Base-by-base conservation (phyloP, 345 rosid species). In the Salix purpurea region DNA sequence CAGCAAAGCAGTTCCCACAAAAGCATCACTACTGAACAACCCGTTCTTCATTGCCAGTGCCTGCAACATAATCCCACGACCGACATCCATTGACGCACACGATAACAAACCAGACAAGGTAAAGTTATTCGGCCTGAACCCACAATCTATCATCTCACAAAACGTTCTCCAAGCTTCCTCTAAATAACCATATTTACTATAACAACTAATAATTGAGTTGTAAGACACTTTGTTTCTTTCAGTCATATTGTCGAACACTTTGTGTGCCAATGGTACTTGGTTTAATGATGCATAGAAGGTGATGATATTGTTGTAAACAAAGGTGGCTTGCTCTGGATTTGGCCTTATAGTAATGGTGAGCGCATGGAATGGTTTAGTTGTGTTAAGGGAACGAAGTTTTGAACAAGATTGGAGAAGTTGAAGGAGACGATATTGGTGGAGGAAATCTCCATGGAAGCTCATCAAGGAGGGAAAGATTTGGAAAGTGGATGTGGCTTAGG, bases 211-310 rank as follows among this genome's bases (percentile, higher is more conserved):
- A 23, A 95, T 79, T 4, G 91, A 70, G 62, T 86, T 93, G 69
- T 83, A 91, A 1, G 99, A 88, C 10, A 84, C 92, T 7, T 44
- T 24, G 65, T 86, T 90, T 84, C 93, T 90, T 0, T 88, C 82
- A 54, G 84, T 81, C 91, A 95, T 95, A 44, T 75, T 73, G 50
- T 93, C 97, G 62, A 95, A 91, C 90, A 90, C 79, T 61, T 84
- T 84, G 32, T 78, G 90, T 42, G 97, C 96, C 37, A 61, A 4
- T 0, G 76, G 64, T 13, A 88, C 74, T 19, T 87, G 86, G 3
- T 84, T 84, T 16, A 82, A 48, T 21, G 76, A 79, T 0, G 78
- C 83, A 61, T 90, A 91, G 0, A 77, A 39, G 1, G 72, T 58
- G 11, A 91, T 82, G 76, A 95, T 76, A 74, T 89, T 95, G 80